These are phyloP conservation scores for Sphaerulina musiva DNA, from an alignment of 2,329 filamentous ascomycete genomes.

Conservation along the genomic window DNA sequence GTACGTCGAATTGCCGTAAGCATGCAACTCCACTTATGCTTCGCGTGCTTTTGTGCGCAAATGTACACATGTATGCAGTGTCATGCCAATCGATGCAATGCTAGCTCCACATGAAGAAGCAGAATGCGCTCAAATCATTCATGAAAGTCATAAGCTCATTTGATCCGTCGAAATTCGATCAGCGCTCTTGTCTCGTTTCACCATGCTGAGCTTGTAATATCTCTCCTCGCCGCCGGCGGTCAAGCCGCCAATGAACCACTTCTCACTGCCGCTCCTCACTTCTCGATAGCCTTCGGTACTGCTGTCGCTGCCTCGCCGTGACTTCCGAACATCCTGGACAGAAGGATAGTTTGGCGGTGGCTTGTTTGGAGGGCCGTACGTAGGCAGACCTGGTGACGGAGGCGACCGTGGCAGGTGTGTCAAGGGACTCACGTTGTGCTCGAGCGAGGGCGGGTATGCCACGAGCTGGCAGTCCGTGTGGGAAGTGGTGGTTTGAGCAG, in stretches of 20 bases:
- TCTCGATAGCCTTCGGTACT: constrained; percentile 70
- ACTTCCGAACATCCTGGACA: constrained; percentile 27
- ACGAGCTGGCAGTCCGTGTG: constrained; percentile 38
- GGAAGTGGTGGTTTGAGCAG: constrained; percentile 19
- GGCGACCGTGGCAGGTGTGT: constrained; percentile 35
- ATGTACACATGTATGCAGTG: background rate
- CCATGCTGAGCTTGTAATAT: constrained; percentile 74
- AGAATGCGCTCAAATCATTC: background rate
- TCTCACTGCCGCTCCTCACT: constrained; percentile 64
- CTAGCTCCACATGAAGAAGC: background rate
- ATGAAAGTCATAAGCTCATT: constrained; percentile 57
- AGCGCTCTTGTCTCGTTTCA: constrained; percentile 64
- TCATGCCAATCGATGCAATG: background rate
- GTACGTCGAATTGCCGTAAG: background rate
- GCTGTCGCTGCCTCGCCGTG: constrained; percentile 64
- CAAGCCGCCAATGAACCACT: constrained; percentile 74
- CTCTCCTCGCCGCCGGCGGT: constrained; percentile 71
- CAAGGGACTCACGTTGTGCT: constrained; percentile 34
- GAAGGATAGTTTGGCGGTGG: constrained; percentile 31
- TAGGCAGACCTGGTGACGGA: constrained; percentile 30
- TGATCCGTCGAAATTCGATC: constrained; percentile 69
- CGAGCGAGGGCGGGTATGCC: constrained; percentile 32
- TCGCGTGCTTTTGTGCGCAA: background rate
- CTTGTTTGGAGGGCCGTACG: constrained; percentile 33
- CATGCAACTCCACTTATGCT: background rate